Evolutionary conservation across 169 alveolate genomes (phyloP).

Genomic region (Pseudocohnilembus persalinus): DNA sequence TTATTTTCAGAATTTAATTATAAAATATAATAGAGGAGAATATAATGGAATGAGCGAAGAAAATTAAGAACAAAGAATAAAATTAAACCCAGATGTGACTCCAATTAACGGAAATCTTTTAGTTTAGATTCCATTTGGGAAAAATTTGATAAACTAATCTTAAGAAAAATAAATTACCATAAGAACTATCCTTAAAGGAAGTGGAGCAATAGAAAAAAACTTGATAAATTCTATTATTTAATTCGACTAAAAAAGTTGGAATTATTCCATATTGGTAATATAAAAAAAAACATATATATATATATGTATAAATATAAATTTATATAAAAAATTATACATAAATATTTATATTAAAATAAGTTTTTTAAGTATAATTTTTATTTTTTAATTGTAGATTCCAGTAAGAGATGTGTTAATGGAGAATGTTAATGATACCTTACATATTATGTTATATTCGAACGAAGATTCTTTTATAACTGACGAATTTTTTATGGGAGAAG

Average conservation of each 20-base stretch:
- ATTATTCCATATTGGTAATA: no score
- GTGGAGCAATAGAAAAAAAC: background rate
- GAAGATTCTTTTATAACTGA: conserved; percentile 9
- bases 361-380: no score
- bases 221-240: background rate
- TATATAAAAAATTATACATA: no score
- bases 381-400: background rate
- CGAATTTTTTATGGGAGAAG: conserved; percentile 38
- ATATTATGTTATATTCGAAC: conserved; percentile 12
- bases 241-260: conserved; percentile 2
- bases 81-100: background rate
- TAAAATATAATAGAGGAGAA: background rate
- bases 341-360: no score
- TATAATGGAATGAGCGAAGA: background rate
- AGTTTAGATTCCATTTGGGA: conserved; percentile 16
- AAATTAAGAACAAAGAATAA: background rate
- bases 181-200: conserved; percentile 16
- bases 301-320: no score
- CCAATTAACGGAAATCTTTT: conserved; percentile 2
- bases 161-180: background rate
- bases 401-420: conserved; percentile 23
- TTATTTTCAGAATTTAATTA: no score
- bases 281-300: no score
- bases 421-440: conserved; percentile 27
- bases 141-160: background rate